phyloP scores from a whole-genome alignment of 495 filamentous ascomycete genomes.

The Podospora sp. region DNA sequence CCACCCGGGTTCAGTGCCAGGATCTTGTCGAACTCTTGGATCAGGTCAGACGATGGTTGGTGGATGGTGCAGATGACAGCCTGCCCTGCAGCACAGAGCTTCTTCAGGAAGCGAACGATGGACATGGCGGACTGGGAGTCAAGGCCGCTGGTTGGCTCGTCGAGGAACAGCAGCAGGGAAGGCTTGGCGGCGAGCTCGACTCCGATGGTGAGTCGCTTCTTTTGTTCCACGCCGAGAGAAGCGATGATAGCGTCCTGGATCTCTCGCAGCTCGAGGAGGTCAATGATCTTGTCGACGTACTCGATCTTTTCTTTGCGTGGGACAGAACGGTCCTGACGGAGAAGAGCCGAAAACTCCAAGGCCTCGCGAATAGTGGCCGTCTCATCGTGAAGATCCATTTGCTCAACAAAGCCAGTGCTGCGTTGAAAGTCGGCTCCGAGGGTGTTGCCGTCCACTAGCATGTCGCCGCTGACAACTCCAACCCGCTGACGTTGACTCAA shows the following conservation, averaged over 20 bases:
- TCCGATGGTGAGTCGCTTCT: slow-evolving; percentile 79
- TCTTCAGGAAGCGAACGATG: slow-evolving; percentile 82
- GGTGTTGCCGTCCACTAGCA: slow-evolving; percentile 76
- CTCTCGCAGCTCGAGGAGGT: slow-evolving; percentile 77
- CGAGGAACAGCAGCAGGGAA: slow-evolving; percentile 71
- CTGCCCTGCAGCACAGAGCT: slow-evolving; percentile 75
- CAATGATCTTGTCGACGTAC: slow-evolving; percentile 87
- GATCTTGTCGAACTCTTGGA: slow-evolving; percentile 75
- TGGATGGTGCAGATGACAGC: slow-evolving; percentile 77
- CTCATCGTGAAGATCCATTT: slow-evolving; percentile 82
- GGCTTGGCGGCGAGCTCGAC: slow-evolving; percentile 92
- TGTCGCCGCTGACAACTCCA: slow-evolving; percentile 71
- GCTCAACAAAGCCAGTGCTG: slow-evolving; percentile 81
- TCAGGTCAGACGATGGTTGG: slow-evolving; percentile 73
- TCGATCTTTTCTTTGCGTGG: slow-evolving; percentile 72
- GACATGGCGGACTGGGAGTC: slow-evolving; percentile 83
- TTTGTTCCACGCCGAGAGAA: slow-evolving; percentile 65
- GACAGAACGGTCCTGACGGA: slow-evolving; percentile 71
- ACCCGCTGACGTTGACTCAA: slow-evolving; percentile 74
- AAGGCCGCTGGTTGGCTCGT: slow-evolving; percentile 81
- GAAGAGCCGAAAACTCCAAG: slow-evolving; percentile 74
- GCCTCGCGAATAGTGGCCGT: slow-evolving; percentile 87
- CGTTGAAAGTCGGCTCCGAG: slow-evolving; percentile 75
- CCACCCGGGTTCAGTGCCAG: slow-evolving; percentile 70
- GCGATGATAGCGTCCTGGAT: slow-evolving; percentile 83